Evolutionary conservation across 2,329 filamentous ascomycete species (phyloP), one percentile per base, ranked within the genome.

Genomic region (Claviceps spartinae): DNA sequence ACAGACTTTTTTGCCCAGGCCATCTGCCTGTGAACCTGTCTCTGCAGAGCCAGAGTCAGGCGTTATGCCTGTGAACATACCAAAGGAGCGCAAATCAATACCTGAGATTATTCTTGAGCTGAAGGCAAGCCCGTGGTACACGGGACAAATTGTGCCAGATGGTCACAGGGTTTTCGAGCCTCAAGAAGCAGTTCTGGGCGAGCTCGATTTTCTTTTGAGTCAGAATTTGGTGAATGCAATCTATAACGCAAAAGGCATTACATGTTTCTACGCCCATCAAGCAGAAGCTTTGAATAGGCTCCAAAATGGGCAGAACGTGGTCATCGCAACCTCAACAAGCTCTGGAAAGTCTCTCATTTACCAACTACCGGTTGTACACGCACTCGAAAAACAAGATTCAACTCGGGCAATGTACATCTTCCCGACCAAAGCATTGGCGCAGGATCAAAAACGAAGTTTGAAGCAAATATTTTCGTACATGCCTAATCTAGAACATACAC

Each of bases 301-400:
- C 1, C 77, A 91, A 52, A 79, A 85, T 3, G 91, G 89, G 0
- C 79, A 84, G 40, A 83, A 96, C 64, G 88, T 97, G 14, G 91
- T 98, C 49, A 85, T 98, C 1, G 84, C 90, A 1, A 98, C 93
- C 0, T 95, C 91, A 0, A 98, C 93, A 0, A 95, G 88, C 63
- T 98, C 93, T 1, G 93, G 93, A 11, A 98, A 98, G 67, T 96
- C 89, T 5, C 72, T 98, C n/a, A 96, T 98, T 55, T 98, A 97
- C 62, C 93, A 98, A 62, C 77, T 98, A 16, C 93, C 93, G 0
- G 88, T 98, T 45, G 70, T 98, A 11, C 82, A 95, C 62, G 85
- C 88, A 48, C 71, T 98, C 2, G 91, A 98, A 65, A 73, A 80
- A 50, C 86, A 97, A 60, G 71, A 68, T 2, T 74, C 83, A 52